A percentile compares a stretch with the other conserved stretches of the same genome.
These are phyloP conservation scores for Arabidopsis thaliana DNA, from an alignment of 345 rosid species.

Conservation along the genomic window DNA sequence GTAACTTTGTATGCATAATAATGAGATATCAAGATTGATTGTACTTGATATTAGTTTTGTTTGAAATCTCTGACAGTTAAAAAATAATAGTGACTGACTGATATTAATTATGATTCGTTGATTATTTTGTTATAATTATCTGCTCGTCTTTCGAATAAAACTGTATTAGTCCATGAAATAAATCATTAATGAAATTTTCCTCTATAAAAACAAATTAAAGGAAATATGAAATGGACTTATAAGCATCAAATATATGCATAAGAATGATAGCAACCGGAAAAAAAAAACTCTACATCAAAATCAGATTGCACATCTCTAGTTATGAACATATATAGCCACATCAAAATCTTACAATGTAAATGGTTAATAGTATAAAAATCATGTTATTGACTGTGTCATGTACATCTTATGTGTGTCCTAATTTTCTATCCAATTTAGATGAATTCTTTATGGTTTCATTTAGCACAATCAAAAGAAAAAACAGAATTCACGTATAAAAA, in stretches of 20 bases:
- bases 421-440: background rate
- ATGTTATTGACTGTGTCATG: background rate
- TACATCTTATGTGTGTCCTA: background rate
- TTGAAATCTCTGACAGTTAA: background rate
- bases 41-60: slow-evolving; percentile 2
- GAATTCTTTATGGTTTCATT: background rate
- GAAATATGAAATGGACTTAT: no score
- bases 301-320: background rate
- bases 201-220: no score
- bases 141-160: background rate
- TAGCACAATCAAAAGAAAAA: slow-evolving; percentile 5
- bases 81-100: background rate
- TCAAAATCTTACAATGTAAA: background rate
- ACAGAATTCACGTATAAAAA: background rate
- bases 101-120: background rate
- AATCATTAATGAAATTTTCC: no score
- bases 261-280: no score
- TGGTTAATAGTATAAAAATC: background rate
- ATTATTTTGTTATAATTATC: slow-evolving; percentile 7
- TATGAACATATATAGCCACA: background rate
- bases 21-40: background rate
- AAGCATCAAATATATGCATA: no score
- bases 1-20: background rate
- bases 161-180: no score
- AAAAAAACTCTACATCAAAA: background rate